Evolutionary conservation across 2,329 filamentous ascomycete genomes (phyloP), one percentile per base, ranked within the genome.

Genomic region (Coleophoma eucalyptorum): DNA sequence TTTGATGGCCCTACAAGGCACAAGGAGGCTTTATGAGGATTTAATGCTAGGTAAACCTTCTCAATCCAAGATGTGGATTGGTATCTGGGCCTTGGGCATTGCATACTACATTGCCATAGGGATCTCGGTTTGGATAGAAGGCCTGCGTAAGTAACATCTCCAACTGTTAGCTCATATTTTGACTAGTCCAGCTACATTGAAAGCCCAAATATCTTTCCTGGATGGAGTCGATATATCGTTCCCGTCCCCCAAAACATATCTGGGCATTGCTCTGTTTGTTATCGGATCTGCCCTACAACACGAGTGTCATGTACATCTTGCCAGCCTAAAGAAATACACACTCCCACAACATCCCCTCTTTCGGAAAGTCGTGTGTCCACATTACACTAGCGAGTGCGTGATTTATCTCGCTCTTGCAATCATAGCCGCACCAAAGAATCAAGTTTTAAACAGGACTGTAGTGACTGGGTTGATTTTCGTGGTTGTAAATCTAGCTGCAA

Each of bases 311-410:
- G 71, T 71, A 49, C 77, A 92, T 60, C 78, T 94, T 18, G 82
- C 84, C 40, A 78, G 79, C 37, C 71, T 94, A 53, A 81, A 83
- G 65, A 93, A 91, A 64, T 97, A 99, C 69, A 88, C 87, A 11
- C 76, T 97, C 20, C 93, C 93, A 0, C 73, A 78, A 2, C 78
- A 87, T 53, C 84, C 86, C 3, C 71, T 87, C 51, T 99, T 97
- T 68, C 74, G 75, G 42, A 74, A 77, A 51, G 69, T 95, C 19
- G 71, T 97, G 37, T 95, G 89, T 60, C 91, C 94, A 16, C 94
- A 99, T 70, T 99, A 97, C 69, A 88, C 88, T 3, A 90, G 87
- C 62, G 94, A 97, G 71, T 92, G 89, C 64, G 66, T 87, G 38
- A 82, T 97, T 52, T 97, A 99, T 66, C 65, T 91, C 18, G 79